Percentiles rank a stretch among this genome's conserved stretches.
Evolutionary conservation across 768 basidiomycete genomes (phyloP).

Genomic region (Tulasnella sp.): DNA sequence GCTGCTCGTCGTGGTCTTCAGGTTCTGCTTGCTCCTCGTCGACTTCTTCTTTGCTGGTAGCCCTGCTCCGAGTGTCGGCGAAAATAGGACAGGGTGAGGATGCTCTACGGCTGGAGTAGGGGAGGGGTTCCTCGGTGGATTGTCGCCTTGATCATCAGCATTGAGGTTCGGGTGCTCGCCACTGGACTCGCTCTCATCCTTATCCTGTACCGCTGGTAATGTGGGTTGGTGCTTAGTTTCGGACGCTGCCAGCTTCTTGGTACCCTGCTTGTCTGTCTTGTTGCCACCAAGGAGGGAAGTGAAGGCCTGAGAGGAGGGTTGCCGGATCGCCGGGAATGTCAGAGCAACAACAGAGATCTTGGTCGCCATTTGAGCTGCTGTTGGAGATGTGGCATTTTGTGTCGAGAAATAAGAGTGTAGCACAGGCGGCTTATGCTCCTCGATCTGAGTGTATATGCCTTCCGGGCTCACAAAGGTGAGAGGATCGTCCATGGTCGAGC

Average conservation of each 20-base stretch:
- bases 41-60: conserved; percentile 50
- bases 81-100: conserved; percentile 10
- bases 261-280: conserved; percentile 30
- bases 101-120: not conserved
- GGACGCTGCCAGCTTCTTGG: conserved; percentile 21
- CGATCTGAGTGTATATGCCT: conserved; percentile 79
- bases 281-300: conserved; percentile 54
- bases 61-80: not conserved
- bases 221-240: not conserved
- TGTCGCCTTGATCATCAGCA: not conserved
- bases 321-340: conserved; percentile 48
- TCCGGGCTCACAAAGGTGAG: conserved; percentile 80
- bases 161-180: conserved; percentile 29
- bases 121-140: not conserved
- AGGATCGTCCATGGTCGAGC: not conserved
- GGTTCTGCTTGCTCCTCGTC: conserved; percentile 74
- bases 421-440: conserved; percentile 63
- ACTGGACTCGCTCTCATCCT: conserved; percentile 69
- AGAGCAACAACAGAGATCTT: conserved; percentile 50
- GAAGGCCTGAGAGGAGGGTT: conserved; percentile 42
- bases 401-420: conserved; percentile 31
- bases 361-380: conserved; percentile 36
- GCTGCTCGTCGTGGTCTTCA: conserved; percentile 81
- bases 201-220: conserved; percentile 24
- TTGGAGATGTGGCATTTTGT: conserved; percentile 26